Percentiles rank a stretch among this genome's conserved stretches.
Evolutionary conservation across 164 flowering plant species (phyloP).

Genomic region (Tinospora cordifolia): DNA sequence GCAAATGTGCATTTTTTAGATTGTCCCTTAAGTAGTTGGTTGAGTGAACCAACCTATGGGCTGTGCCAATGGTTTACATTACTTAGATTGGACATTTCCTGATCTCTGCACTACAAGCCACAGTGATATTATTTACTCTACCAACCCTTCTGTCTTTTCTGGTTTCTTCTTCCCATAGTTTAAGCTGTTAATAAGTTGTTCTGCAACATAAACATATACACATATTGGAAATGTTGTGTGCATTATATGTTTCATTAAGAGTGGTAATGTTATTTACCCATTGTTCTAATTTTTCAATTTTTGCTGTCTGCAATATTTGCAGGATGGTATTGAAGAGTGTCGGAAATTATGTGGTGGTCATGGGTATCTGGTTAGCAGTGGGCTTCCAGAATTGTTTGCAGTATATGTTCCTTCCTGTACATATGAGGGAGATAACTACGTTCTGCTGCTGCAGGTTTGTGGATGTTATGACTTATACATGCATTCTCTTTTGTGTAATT

Average conservation of each 20-base stretch:
- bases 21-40: no score
- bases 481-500: neutral
- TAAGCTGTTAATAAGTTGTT: no score
- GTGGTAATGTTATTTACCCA: neutral
- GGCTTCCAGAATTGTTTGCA: constrained; percentile 93
- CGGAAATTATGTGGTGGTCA: constrained; percentile 96
- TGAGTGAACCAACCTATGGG: no score
- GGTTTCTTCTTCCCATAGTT: neutral
- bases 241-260: neutral
- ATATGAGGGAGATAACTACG: constrained; percentile 93
- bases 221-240: no score
- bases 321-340: constrained; percentile 99
- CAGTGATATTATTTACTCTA: neutral
- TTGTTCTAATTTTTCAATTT: neutral
- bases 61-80: no score
- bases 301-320: constrained; percentile 14
- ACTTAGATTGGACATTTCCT: no score
- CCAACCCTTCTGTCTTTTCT: neutral
- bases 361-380: constrained; percentile 87
- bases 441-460: constrained; percentile 80
- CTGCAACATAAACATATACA: no score
- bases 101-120: no score
- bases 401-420: constrained; percentile 96
- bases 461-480: neutral
- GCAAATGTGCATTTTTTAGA: no score